Evolutionary conservation across 169 alveolate species (phyloP), one percentile per base, ranked within the genome.

Genomic region (Plasmodium reichenowi): DNA sequence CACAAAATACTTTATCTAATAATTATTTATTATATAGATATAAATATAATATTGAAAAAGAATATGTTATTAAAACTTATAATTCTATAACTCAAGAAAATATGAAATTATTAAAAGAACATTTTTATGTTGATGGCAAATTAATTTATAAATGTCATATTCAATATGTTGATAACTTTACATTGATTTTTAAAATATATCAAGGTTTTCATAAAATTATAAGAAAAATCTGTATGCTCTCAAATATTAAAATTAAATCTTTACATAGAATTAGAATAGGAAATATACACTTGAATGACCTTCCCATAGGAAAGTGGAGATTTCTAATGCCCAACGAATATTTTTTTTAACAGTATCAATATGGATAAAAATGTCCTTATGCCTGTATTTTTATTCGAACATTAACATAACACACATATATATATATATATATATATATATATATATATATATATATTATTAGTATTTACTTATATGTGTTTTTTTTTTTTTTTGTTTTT

Each of bases 271-370:
- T 32, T 50, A 43, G 88, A 45, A 74, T 89, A 17, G 93, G 93
- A 5, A 52, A 52, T 29, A 58, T 89, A 24, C 91, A 70, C 72
- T 68, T 89, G 47, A 86, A 86, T 5, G 72, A 72, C 9, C 66
- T 89, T 38, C 93, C 93, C 43, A 50, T 47, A 9, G 93, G 93
- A n/a, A 83, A 86, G 50, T 89, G 93, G 93, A 67, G 93, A 43
- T 80, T 86, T 45, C 93, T 89, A 48, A 86, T 83, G 88, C 93
- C 88, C 68, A 74, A 89, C 50, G 93, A 89, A 52, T 80, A 58
- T 76, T 89, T 89, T 66, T 76, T 66, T 72, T 59, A 52, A 68
- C 56, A 38, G 2, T 32, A 22, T 72, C 45, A 15, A 20, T 3
- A 32, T 32, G 45, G 45, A 32, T 32, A 32, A 32, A 32, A 32